Conservation (phyloP, 352 stramenopile species). For the Globisporangium paddicum region DNA sequence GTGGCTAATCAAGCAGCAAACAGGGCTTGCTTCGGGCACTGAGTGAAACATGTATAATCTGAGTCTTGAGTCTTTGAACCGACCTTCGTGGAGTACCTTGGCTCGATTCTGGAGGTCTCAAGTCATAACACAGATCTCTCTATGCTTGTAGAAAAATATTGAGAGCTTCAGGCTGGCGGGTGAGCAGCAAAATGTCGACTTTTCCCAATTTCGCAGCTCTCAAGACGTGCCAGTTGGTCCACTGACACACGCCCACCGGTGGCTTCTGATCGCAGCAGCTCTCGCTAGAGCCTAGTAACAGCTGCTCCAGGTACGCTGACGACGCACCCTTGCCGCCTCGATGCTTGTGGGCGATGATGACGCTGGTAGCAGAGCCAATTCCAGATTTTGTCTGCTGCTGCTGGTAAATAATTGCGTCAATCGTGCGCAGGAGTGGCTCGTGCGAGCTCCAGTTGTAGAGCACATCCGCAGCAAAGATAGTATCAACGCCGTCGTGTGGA, state of each 20-base stretch:
- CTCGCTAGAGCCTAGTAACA: conserved; percentile 12
- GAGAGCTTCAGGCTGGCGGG: not conserved
- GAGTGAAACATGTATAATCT: not conserved
- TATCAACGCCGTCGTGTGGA: conserved; percentile 2
- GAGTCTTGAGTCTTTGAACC: not conserved
- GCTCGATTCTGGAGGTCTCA: not conserved
- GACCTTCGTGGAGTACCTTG: not conserved
- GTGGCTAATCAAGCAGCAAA: not conserved
- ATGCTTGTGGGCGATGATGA: conserved; percentile 55
- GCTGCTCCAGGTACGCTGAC: conserved; percentile 18
- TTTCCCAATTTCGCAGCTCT: conserved; percentile 12
- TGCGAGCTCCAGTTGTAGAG: conserved; percentile 61
- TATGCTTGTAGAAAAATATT: not conserved
- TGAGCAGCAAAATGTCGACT: conserved; percentile 26
- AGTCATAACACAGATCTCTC: too few species aligned
- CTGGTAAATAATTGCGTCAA: conserved; percentile 10
- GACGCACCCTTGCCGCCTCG: conserved; percentile 21
- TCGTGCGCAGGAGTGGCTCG: conserved; percentile 32
- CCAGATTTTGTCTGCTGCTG: not conserved
- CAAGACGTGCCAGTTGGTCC: conserved; percentile 19
- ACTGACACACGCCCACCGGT: conserved; percentile 13
- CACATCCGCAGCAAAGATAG: conserved; percentile 52
- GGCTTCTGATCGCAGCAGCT: not conserved
- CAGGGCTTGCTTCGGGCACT: not conserved
- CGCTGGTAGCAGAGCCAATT: not conserved